Conservation (phyloP, 768 basidiomycete species). For the Favolaschia claudopus region DNA sequence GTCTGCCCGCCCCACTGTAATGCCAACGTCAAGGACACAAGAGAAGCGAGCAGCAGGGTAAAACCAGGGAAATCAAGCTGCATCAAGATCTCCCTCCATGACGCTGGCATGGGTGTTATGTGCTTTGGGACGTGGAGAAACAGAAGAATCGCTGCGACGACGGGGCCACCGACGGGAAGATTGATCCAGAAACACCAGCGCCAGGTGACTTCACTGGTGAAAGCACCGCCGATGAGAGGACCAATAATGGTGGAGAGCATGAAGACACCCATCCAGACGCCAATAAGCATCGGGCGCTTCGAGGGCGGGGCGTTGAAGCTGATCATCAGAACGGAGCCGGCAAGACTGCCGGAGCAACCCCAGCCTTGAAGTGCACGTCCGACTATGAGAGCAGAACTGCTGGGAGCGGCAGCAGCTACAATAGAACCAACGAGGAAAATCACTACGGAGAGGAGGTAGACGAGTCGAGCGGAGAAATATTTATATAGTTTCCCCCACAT, state of each 20-base stretch:
- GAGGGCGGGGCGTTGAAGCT: neutral
- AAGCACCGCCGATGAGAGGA: neutral
- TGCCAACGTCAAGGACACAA: constrained; percentile 1
- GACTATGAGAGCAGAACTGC: neutral
- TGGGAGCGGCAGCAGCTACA: neutral
- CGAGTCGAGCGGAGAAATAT: neutral
- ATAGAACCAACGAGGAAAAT: neutral
- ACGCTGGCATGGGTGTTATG: neutral
- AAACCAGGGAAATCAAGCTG: constrained; percentile 2
- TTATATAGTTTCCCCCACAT: constrained; percentile 3
- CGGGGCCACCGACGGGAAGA: neutral
- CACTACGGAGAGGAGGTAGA: neutral
- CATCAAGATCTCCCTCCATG: constrained; percentile 1
- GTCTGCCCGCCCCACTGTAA: constrained; percentile 5
- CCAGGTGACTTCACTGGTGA: constrained; percentile 3
- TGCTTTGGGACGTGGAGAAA: constrained; percentile 2
- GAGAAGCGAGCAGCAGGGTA: neutral
- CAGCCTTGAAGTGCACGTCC: neutral
- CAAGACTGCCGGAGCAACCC: neutral
- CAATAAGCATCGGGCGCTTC: neutral
- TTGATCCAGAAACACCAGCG: constrained; percentile 7
- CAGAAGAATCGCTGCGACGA: neutral
- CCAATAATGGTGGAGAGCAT: constrained; percentile 1
- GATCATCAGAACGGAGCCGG: constrained; percentile 3
- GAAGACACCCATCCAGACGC: constrained; percentile 2